Evolutionary conservation across 352 stramenopile genomes (phyloP).

Genomic region (Pythium coloratum): DNA sequence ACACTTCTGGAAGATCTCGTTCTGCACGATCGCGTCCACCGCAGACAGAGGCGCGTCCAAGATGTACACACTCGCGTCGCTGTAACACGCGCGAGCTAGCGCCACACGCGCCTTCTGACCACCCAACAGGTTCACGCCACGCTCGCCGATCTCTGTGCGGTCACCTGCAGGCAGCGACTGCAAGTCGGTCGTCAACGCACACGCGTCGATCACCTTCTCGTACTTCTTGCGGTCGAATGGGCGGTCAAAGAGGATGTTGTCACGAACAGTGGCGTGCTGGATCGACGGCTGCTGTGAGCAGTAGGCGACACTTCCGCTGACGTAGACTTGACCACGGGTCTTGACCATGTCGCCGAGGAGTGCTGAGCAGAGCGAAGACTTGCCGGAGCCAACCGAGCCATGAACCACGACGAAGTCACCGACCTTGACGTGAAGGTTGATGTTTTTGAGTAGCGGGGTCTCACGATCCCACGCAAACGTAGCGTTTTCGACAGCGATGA

Average conservation of each 20-base stretch:
- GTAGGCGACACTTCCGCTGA: slow-evolving; percentile 47
- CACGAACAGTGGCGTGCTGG: slow-evolving; percentile 41
- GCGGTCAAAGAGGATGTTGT: slow-evolving; percentile 90
- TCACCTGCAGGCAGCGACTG: slow-evolving; percentile 35
- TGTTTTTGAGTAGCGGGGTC: slow-evolving; percentile 36
- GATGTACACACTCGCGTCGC: too few species aligned
- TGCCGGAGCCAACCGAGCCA: slow-evolving; percentile 87
- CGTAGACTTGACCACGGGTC: slow-evolving; percentile 15
- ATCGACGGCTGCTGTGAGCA: slow-evolving; percentile 83
- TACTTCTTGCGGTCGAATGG: slow-evolving; percentile 39
- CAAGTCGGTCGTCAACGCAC: slow-evolving; percentile 44
- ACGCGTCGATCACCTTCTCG: slow-evolving; percentile 38
- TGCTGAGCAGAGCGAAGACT: slow-evolving; percentile 87
- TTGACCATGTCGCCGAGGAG: slow-evolving; percentile 91
- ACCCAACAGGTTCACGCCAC: slow-evolving; percentile 45
- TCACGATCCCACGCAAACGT: slow-evolving; percentile 31
- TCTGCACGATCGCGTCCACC: too few species aligned
- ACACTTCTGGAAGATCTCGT: too few species aligned
- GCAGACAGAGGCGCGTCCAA: too few species aligned
- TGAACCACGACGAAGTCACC: slow-evolving; percentile 87
- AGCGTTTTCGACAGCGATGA: slow-evolving; percentile 14
- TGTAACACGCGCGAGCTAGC: too few species aligned
- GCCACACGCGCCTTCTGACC: slow-evolving; percentile 47
- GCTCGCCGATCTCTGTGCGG: slow-evolving; percentile 47
- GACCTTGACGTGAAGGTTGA: slow-evolving; percentile 55